Evolutionary conservation across 2,329 filamentous ascomycete species (phyloP).

Genomic region (Paradendryphiella salina): DNA sequence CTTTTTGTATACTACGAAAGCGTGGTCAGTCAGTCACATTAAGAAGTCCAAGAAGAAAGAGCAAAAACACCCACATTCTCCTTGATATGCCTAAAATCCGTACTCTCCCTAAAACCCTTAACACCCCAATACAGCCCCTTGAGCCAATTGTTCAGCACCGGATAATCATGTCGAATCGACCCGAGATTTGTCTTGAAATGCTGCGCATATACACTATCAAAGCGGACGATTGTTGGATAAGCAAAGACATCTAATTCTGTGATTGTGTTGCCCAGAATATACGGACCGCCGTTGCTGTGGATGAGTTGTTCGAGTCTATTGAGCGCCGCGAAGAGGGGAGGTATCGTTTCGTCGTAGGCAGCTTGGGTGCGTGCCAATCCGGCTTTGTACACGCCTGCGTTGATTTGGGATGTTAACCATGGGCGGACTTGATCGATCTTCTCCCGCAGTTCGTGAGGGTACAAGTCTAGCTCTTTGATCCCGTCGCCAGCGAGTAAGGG

Average conservation of each 20-base stretch:
- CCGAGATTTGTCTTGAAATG: conserved; percentile 70
- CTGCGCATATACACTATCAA: conserved; percentile 65
- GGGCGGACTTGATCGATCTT: conserved; percentile 58
- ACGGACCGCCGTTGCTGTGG: conserved; percentile 56
- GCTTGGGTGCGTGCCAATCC: conserved; percentile 62
- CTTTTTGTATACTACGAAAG: conserved; percentile 59
- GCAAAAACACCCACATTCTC: conserved; percentile 55
- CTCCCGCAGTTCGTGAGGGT: conserved; percentile 53
- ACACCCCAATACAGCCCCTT: conserved; percentile 63
- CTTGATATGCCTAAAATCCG: conserved; percentile 69
- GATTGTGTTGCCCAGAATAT: conserved; percentile 57
- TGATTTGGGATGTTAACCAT: conserved; percentile 62
- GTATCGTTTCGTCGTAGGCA: conserved; percentile 58
- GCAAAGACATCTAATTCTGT: conserved; percentile 64
- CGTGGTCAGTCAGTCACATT: background rate
- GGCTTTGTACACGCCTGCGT: conserved; percentile 64
- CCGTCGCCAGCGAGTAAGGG: conserved; percentile 47
- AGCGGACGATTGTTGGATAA: conserved; percentile 62
- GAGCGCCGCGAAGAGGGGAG: conserved; percentile 61
- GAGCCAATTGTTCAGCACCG: conserved; percentile 63
- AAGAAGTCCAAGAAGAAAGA: background rate
- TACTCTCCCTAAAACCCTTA: conserved; percentile 60
- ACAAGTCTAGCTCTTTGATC: conserved; percentile 54
- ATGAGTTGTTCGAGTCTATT: conserved; percentile 61
- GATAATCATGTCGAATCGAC: conserved; percentile 63